Evolutionary conservation across 192 early-diverging fungal genomes (phyloP).

Genomic region (Coemansia biformis): DNA sequence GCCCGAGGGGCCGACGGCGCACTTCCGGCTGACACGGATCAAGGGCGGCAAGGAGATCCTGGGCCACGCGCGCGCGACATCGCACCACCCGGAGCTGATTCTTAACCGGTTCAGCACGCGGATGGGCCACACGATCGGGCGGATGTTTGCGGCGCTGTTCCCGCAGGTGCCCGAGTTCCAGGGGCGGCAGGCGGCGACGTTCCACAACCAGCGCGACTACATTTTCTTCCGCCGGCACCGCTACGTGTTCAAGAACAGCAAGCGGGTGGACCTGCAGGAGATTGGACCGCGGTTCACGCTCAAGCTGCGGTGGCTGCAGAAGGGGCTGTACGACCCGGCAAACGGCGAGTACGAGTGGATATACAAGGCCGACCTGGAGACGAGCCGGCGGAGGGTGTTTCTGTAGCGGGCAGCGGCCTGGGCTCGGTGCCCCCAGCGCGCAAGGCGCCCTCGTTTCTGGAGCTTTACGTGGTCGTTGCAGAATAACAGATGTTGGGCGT

Average conservation of each 20-base stretch:
- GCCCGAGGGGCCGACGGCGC: conserved; percentile 93
- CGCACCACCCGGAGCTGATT: conserved; percentile 91
- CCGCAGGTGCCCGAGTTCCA: conserved; percentile 97
- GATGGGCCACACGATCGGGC: conserved; percentile 91
- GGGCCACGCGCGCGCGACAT: conserved; percentile 71
- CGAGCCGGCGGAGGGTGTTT: conserved; percentile 83
- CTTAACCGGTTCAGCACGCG: conserved; percentile 97
- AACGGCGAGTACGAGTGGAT: conserved; percentile 96
- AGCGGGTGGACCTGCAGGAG: conserved; percentile 86
- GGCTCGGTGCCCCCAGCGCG: no score
- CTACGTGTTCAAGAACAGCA: conserved; percentile 83
- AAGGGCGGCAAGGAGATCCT: conserved; percentile 73
- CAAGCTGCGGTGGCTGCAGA: conserved; percentile 89
- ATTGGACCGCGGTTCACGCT: conserved; percentile 94
- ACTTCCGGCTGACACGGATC: conserved; percentile 87
- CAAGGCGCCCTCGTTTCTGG: neutral
- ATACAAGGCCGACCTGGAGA: conserved; percentile 89
- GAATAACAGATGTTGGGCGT: no score
- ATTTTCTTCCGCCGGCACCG: conserved; percentile 97
- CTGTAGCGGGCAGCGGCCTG: no score
- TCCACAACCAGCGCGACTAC: conserved; percentile 99
- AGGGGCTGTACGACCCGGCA: conserved; percentile 84
- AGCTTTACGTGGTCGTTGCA: no score
- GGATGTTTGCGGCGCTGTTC: conserved; percentile 93
- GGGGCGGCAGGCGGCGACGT: conserved; percentile 88